These are phyloP conservation scores for Lachnellula willkommii DNA, from an alignment of 2,329 filamentous ascomycete species.

Conservation along the genomic window DNA sequence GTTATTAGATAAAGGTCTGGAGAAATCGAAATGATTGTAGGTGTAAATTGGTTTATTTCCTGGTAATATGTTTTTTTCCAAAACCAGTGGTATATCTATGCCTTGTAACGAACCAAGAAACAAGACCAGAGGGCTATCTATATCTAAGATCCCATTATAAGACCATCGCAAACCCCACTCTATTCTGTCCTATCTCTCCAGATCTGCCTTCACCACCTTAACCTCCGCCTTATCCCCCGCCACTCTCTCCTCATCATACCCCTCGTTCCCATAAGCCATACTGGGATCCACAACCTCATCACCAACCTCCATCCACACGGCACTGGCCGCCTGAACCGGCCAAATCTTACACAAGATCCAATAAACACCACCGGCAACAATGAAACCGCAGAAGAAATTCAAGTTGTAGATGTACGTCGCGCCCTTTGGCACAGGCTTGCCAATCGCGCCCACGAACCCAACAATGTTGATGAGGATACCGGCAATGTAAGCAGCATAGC, in stretches of 20 bases:
- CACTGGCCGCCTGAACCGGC: slow-evolving; percentile 69
- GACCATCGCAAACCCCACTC: too few relatives aligned
- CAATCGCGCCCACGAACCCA: slow-evolving; percentile 80
- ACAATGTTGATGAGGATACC: slow-evolving; percentile 89
- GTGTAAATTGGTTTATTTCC: too few relatives aligned
- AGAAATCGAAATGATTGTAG: too few relatives aligned
- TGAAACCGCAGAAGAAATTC: slow-evolving; percentile 84
- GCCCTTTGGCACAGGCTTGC: slow-evolving; percentile 63
- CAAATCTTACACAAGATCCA: slow-evolving; percentile 62
- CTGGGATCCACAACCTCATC: slow-evolving; percentile 50
- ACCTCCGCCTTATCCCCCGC: slow-evolving; percentile 5
- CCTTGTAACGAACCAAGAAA: too few relatives aligned
- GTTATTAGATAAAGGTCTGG: too few relatives aligned
- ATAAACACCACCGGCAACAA: slow-evolving; percentile 63
- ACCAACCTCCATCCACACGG: slow-evolving; percentile 72
- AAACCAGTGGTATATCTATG: too few relatives aligned
- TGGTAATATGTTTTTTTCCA: too few relatives aligned
- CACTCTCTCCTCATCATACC: slow-evolving; percentile 16
- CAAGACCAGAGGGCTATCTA: too few relatives aligned
- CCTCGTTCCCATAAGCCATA: slow-evolving; percentile 23
- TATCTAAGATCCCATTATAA: too few relatives aligned
- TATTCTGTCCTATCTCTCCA: slow-evolving; percentile 7
- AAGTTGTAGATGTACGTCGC: slow-evolving; percentile 84
- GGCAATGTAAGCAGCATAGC: slow-evolving; percentile 73
- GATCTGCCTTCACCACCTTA: slow-evolving; percentile 14